A percentile compares a stretch with the other conserved stretches of the same genome.
These are phyloP conservation scores for Hansenula lynferdii DNA, from an alignment of 1,139 yeast genomes.

Conservation along the genomic window DNA sequence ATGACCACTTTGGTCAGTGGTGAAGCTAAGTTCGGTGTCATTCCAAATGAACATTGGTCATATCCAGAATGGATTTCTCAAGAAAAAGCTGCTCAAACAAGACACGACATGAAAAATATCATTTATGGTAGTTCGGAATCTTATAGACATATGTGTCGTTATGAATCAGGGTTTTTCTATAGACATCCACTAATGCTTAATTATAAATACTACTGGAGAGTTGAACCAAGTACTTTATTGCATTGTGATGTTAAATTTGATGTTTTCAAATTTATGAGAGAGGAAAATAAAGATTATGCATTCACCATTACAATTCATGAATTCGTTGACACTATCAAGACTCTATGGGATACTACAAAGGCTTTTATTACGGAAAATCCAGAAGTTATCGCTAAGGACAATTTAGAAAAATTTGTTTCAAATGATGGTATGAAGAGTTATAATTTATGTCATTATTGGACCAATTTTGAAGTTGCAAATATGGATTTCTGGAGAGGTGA, in stretches of 20 bases:
- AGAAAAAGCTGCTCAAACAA: constrained; percentile 47
- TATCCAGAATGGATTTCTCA: constrained; percentile 56
- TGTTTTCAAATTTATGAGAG: constrained; percentile 60
- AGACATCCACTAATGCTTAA: constrained; percentile 51
- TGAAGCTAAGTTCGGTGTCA: constrained; percentile 38
- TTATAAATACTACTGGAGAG: constrained; percentile 75
- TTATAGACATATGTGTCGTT: constrained; percentile 75
- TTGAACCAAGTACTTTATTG: constrained; percentile 61
- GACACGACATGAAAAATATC: constrained; percentile 46
- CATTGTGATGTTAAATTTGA: constrained; percentile 67
- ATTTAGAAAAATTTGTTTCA: constrained; percentile 65
- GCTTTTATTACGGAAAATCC: constrained; percentile 47
- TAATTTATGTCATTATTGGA: constrained; percentile 89
- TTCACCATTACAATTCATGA: constrained; percentile 65
- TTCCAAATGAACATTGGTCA: constrained; percentile 47
- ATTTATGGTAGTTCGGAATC: constrained; percentile 59
- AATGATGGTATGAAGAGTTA: constrained; percentile 62
- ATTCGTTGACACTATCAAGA: constrained; percentile 49
- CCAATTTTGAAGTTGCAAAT: constrained; percentile 83
- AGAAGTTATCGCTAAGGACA: constrained; percentile 38
- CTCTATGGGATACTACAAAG: constrained; percentile 57
- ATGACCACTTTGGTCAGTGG: constrained; percentile 37
- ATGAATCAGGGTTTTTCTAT: constrained; percentile 69
- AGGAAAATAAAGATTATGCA: constrained; percentile 53
- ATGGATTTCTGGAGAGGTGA: constrained; percentile 71